Evolutionary conservation across 345 rosid genomes (phyloP), one percentile per base, ranked within the genome.

Genomic region (Corchorus capsularis): DNA sequence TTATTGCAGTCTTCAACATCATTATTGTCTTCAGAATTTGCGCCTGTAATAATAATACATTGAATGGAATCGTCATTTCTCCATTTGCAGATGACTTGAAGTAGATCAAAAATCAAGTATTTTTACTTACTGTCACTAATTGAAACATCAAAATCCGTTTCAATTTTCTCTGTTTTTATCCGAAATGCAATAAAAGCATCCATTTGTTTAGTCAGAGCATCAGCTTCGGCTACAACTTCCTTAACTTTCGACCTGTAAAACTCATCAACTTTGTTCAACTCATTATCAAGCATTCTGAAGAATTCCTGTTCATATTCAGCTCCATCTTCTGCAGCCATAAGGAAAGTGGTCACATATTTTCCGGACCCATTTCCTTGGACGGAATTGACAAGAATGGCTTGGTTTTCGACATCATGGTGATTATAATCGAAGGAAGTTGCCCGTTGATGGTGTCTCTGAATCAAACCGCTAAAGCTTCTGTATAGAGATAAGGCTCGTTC

Each of bases 171-270:
- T 12, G 89, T 92, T 82, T 91, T 89, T 14, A 89, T 78, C 39
- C 92, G 77, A n/a, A 89, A 86, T 57, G 93, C 96, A 54, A 87
- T 87, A 68, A 91, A 67, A 78, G 96, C 96, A 70, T 91, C 87
- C 95, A 89, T 91, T 53, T 89, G 95, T 63, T 74, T 79, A 6
- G 64, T 84, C 79, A 89, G 79, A 72, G 74, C 56, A 2, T 17
- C 77, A 0, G 96, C 96, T 69, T 89, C 93, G 15, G 84, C 72
- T 76, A 85, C 9, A 14, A 87, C 93, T 72, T 89, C 85, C 6
- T 83, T 83, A 16, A 81, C 92, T 81, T 91, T 91, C 0, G 53
- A 60, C 75, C 27, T 87, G n/a, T 79, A 85, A 52, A 91, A 91
- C 55, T 57, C 84, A 46, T 84, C 84, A 12, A 89, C 96, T 70